These are phyloP conservation scores for Leccinum subrobustum DNA, from an alignment of 1,284 basidiomycete genomes.

Conservation along the genomic window DNA sequence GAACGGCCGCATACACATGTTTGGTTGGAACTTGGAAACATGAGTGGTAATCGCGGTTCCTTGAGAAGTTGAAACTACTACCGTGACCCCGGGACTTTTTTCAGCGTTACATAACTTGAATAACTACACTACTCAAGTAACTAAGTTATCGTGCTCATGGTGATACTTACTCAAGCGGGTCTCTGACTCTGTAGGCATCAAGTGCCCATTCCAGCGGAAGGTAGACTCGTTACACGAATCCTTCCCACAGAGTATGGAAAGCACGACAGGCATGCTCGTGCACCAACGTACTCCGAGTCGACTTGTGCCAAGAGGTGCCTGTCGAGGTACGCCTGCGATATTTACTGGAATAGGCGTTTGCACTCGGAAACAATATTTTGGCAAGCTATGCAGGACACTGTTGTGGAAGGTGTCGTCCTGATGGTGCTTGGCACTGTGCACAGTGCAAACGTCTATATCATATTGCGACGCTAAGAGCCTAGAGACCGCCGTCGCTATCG, in stretches of 20 bases:
- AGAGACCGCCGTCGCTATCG: conserved; percentile 41
- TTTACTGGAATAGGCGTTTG: conserved; percentile 66
- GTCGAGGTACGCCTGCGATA: conserved; percentile 54
- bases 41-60: too few relatives aligned
- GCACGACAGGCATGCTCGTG: conserved; percentile 26
- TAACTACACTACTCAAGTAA: too few relatives aligned
- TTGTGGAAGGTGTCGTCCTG: not conserved
- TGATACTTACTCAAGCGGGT: conserved; percentile 51
- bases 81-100: too few relatives aligned
- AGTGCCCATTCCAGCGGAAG: conserved; percentile 45
- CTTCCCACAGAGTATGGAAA: not conserved
- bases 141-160: conserved; percentile 46
- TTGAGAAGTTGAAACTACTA: too few relatives aligned
- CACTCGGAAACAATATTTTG: conserved; percentile 54
- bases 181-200: conserved; percentile 38
- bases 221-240: conserved; percentile 32
- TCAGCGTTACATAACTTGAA: too few relatives aligned
- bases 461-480: conserved; percentile 59
- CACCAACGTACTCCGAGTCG: conserved; percentile 40
- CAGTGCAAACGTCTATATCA: conserved; percentile 42
- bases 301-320: conserved; percentile 39
- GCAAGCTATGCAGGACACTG: conserved; percentile 51
- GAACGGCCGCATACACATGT: not conserved
- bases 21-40: not conserved
- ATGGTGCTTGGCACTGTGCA: conserved; percentile 1